Evolutionary conservation across 306 rosid genomes (phyloP).

Genomic region (Trichosanthes truncata): DNA sequence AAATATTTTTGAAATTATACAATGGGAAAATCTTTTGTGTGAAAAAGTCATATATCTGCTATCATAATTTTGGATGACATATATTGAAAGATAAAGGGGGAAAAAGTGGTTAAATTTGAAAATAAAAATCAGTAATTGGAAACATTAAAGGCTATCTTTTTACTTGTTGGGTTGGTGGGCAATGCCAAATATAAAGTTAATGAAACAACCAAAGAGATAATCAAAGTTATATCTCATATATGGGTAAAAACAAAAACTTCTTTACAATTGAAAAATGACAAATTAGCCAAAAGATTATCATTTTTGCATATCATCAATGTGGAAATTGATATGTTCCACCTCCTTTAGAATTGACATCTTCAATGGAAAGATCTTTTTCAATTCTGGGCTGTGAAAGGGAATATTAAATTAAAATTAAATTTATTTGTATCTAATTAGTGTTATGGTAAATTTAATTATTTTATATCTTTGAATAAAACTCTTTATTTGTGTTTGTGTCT

Average conservation of each 20-base stretch:
- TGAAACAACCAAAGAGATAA: background rate
- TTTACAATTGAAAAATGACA: constrained; percentile 1
- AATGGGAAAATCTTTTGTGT: background rate
- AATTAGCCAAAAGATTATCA: background rate
- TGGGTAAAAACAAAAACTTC: background rate
- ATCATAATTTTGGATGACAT: background rate
- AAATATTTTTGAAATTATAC: background rate
- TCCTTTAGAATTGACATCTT: background rate
- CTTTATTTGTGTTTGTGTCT: background rate
- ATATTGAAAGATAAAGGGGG: background rate
- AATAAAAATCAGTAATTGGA: background rate
- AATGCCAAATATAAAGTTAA: background rate
- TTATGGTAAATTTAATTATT: background rate
- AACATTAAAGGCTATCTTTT: background rate
- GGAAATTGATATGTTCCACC: background rate
- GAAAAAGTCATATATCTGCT: background rate
- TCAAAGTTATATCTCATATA: background rate
- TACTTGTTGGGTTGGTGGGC: constrained; percentile 1
- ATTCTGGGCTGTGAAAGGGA: background rate
- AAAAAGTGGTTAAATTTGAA: background rate
- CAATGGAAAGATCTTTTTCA: background rate
- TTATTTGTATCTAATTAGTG: background rate
- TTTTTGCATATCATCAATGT: background rate
- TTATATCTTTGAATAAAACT: background rate
- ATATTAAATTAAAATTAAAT: background rate